Percentiles rank a stretch among this genome's conserved stretches.
Conservation (phyloP, 768 basidiomycete species). For the Boletus edulis region DNA sequence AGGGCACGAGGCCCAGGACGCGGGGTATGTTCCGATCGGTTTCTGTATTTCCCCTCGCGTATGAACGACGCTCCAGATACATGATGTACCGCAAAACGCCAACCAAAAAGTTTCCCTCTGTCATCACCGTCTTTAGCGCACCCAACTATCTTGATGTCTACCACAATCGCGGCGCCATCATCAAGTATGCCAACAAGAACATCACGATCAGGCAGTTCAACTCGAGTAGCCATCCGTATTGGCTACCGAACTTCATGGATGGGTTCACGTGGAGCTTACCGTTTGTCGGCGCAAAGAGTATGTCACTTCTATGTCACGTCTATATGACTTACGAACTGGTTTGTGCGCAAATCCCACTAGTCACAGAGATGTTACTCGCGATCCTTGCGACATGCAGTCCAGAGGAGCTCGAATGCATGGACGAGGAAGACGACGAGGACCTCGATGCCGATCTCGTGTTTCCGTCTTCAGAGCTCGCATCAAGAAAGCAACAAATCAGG, state of each 20-base stretch:
- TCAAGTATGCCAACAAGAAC: conserved; percentile 97
- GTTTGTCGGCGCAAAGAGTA: conserved; percentile 97
- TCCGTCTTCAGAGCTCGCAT: conserved; percentile 43
- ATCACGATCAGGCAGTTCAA: conserved; percentile 94
- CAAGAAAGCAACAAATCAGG: conserved; percentile 76
- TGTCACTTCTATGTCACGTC: conserved; percentile 24
- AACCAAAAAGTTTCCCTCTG: conserved; percentile 92
- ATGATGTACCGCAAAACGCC: conserved; percentile 96
- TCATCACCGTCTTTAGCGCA: conserved; percentile 97
- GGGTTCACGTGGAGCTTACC: conserved; percentile 98
- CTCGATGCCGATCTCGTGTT: conserved; percentile 27
- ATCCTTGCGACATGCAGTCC: conserved; percentile 91
- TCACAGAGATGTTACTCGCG: conserved; percentile 96
- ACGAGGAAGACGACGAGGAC: conserved; percentile 34
- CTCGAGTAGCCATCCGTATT: conserved; percentile 80
- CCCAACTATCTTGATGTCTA: conserved; percentile 98
- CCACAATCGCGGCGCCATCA: conserved; percentile 93
- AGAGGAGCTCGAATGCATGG: conserved; percentile 77
- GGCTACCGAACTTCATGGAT: conserved; percentile 98
- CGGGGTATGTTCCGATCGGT: conserved; percentile 56
- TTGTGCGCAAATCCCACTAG: conserved; percentile 37
- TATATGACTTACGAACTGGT: not conserved
- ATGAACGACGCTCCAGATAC: conserved; percentile 46
- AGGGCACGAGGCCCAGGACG: conserved; percentile 97
- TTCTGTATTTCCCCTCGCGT: not conserved